Conservation (phyloP, 2,329 filamentous ascomycete genomes). For the Paracamarosporium sp. region DNA sequence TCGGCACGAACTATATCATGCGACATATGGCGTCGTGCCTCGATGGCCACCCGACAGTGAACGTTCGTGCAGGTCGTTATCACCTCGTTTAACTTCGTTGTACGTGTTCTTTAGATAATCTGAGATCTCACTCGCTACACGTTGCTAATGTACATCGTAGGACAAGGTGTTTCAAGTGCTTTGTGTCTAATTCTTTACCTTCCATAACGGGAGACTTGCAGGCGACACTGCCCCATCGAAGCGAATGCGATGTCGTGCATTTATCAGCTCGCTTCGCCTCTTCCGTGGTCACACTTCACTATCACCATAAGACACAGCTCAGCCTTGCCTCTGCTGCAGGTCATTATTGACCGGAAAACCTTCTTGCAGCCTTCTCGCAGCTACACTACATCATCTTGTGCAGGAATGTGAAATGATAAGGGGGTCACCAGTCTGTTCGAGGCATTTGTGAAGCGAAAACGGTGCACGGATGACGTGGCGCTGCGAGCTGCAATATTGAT, state of each 20-base stretch:
- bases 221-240: not conserved
- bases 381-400: not conserved
- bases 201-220: not conserved
- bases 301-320: not conserved
- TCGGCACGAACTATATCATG: no score
- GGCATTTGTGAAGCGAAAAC: constrained; percentile 10
- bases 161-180: no score
- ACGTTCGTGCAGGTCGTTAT: no score
- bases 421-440: not conserved
- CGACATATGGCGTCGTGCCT: no score
- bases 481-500: not conserved
- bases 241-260: not conserved
- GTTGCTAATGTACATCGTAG: no score
- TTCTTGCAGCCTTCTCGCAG: not conserved
- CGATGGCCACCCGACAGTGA: no score
- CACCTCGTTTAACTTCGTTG: no score
- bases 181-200: not conserved
- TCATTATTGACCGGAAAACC: not conserved
- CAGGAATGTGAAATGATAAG: not conserved
- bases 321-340: not conserved
- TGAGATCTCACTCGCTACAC: no score
- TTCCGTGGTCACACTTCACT: not conserved
- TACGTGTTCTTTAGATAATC: no score
- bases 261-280: not conserved
- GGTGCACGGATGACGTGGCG: constrained; percentile 26